These are phyloP conservation scores for Starmera amethionina DNA, from an alignment of 805 yeast genomes.

Conservation along the genomic window DNA sequence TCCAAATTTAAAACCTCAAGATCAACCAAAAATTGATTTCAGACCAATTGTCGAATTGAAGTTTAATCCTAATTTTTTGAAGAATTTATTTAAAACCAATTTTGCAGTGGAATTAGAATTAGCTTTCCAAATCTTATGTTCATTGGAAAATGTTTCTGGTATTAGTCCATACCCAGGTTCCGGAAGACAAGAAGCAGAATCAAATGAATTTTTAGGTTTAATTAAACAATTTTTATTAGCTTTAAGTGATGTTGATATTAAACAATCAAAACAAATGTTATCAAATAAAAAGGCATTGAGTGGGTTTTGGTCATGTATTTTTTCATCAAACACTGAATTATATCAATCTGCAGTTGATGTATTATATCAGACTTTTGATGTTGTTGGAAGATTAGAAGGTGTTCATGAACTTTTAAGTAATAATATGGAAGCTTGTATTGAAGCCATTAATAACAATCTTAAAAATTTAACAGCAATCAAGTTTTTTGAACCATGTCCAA, in stretches of 20 bases:
- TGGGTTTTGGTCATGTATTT: constrained; percentile 70
- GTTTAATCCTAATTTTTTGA: constrained; percentile 19
- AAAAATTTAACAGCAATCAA: constrained; percentile 33
- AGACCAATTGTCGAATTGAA: constrained; percentile 18
- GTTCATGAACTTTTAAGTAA: constrained; percentile 41
- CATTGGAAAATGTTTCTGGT: constrained; percentile 20
- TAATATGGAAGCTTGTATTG: constrained; percentile 35
- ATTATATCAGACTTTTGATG: constrained; percentile 69
- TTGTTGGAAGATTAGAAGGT: constrained; percentile 71
- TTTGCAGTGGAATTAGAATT: constrained; percentile 13
- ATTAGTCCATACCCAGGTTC: constrained; percentile 13
- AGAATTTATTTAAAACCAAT: constrained; percentile 18
- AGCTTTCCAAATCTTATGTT: constrained; percentile 12
- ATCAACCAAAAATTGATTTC: too few species aligned
- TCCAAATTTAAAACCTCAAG: constrained; percentile 4
- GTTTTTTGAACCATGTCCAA: constrained; percentile 64
- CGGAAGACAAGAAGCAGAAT: constrained; percentile 12
- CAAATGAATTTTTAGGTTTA: constrained; percentile 17
- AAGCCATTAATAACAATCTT: constrained; percentile 38
- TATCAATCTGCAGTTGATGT: constrained; percentile 66
- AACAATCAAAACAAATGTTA: constrained; percentile 28
- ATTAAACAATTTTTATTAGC: constrained; percentile 27
- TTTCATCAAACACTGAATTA: constrained; percentile 47
- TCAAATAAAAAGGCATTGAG: constrained; percentile 32
- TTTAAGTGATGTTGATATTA: constrained; percentile 29